Evolutionary conservation across 257 asterid species (phyloP), one percentile per base, ranked within the genome.

Genomic region (Cordia subcordata): DNA sequence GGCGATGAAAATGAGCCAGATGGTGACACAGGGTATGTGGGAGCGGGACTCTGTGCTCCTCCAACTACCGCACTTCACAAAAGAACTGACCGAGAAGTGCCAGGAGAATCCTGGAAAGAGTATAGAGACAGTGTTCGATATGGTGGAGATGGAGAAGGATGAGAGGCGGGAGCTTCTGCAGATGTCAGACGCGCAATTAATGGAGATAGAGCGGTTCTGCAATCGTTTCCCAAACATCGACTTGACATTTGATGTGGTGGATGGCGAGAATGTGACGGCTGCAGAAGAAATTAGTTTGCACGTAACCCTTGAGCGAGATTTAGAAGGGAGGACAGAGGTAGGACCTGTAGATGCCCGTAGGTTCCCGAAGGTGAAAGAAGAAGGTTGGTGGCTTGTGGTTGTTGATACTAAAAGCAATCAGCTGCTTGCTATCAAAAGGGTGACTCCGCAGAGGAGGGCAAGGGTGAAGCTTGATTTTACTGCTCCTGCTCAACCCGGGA

Each of bases 381-480:
- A 76, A 65, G 82, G 82, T 20, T 68, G 82, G 82, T 76, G 82
- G 82, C 71, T 76, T 33, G 82, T 76, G 47, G 60, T 72, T 1
- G 82, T 78, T 1, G 82, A 76, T 35, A 63, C 72, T 21, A 72
- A 62, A 33, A 76, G 69, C 44, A 72, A 72, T 69, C 75, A 72
- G 33, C 46, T 76, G 19, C 70, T 76, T n/a, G 82, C 82, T 17
- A 76, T 68, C 16, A 72, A 76, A 55, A 76, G 73, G 56, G 78
- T 76, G 20, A 53, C 63, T 13, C 64, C 72, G 9, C 81, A 76
- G 53, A 76, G 82, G 73, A 72, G 59, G 32, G 63, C 76, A 8
- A 65, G 45, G 21, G 71, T 68, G 53, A 72, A 55, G 50, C 81
- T 76, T 51, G 73, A 68, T 58, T 76, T 76, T 58, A 69, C 77